Base-by-base conservation (phyloP, 1,284 basidiomycete genomes). In the Mrakiaceae sp. region DNA sequence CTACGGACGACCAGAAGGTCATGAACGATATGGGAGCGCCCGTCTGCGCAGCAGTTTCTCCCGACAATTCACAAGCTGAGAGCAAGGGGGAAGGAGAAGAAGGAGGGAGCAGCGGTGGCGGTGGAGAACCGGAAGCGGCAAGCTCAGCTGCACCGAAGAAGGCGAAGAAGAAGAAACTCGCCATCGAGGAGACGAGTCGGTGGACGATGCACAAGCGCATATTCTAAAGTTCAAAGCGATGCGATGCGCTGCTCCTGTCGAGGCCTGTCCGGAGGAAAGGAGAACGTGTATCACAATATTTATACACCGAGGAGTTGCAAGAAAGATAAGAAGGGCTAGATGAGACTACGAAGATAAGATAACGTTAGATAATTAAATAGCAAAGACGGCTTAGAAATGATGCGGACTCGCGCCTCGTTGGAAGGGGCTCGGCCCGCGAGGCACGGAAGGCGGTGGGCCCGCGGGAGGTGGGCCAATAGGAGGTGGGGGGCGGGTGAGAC, bases 101-200 rank as follows among this genome's bases (percentile, higher is more conserved):
- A 48, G 16, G 64, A 52, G 44, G 66, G 58, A 53, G 16, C 64
- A 16, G 27, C 58, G 16, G 61, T 49, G 52, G 64, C 42, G 46
- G 48, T 42, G 14, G 46, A 59, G 67, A 64, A 55, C 77, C 27
- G 27, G 27, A 27, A 27, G 71, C 27, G n/a, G 27, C 47, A 42
- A 65, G 68, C 12, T 67, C 64, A 46, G 70, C 68, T 58, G 76
- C 44, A 79, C 80, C 48, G 83, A 72, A 72, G 67, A 74, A 83
- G 75, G 84, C 80, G 71, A 84, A 63, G 58, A 66, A 66, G 62
- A 66, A 83, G 68, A 75, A 79, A 66, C 81, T 87, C 67, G 82
- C 83, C 64, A 75, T 95, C 66, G 90, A 94, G 72, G 90, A 94
- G 70, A 81, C 94, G 66, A 93, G 89, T 50, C 77, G 91, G 66